Evolutionary conservation across 2,329 filamentous ascomycete genomes (phyloP).

Genomic region (Colletotrichum cordylinicola): DNA sequence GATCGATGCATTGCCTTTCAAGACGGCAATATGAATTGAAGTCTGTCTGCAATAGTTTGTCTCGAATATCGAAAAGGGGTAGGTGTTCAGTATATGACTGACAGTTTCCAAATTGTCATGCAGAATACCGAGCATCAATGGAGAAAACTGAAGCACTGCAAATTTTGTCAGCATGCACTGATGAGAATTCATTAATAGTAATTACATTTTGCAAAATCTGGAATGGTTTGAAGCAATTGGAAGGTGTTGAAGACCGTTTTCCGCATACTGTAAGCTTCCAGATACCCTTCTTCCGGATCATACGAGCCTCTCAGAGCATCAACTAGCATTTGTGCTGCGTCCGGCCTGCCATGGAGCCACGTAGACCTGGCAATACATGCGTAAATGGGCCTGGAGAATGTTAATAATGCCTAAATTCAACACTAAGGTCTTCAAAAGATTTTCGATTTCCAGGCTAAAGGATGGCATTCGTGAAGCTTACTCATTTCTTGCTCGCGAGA

Average conservation of each 20-base stretch:
- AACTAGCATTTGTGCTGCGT: no score
- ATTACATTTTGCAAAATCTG: fast-evolving
- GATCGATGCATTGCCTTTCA: background rate
- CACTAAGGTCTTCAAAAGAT: no score
- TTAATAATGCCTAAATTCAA: no score
- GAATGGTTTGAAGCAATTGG: fast-evolving
- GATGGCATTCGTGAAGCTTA: no score
- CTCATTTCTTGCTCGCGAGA: fast-evolving
- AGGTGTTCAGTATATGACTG: background rate
- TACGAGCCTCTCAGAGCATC: no score
- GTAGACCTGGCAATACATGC: fast-evolving
- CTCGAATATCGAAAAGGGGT: background rate
- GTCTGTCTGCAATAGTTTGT: background rate
- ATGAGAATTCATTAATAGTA: fast-evolving
- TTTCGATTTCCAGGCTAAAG: no score
- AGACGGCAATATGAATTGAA: background rate
- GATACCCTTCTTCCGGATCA: no score
- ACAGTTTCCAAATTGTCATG: background rate
- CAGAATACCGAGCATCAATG: background rate
- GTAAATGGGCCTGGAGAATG: no score
- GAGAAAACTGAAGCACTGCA: background rate
- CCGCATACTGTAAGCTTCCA: fast-evolving
- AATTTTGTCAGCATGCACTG: no score
- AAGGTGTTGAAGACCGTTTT: fast-evolving
- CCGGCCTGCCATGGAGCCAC: no score